These are phyloP conservation scores for Xylaria multiplex DNA, from an alignment of 2,329 filamentous ascomycete genomes.

Conservation along the genomic window DNA sequence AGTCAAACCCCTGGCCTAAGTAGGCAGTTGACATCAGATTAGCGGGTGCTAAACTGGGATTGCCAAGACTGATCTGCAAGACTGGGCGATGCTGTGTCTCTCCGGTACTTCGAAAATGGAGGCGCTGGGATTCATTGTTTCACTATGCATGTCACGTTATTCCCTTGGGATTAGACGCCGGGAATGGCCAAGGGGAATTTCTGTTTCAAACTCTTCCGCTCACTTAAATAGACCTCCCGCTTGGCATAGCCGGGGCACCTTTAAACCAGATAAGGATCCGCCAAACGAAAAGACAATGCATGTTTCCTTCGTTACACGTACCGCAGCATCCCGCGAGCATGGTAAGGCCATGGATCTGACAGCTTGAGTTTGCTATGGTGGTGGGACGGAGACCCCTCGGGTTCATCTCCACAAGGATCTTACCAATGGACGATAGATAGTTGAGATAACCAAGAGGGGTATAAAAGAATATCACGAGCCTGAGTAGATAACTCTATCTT, in stretches of 20 bases:
- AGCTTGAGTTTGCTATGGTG: no score
- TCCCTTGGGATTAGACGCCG: constrained; percentile 2
- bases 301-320: no score
- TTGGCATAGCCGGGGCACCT: not conserved
- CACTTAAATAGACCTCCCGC: not conserved
- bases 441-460: no score
- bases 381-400: no score
- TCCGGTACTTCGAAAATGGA: constrained; percentile 1
- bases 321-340: no score
- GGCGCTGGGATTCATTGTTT: not conserved
- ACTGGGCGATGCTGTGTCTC: constrained; percentile 12
- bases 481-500: no score
- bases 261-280: not conserved
- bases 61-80: constrained; percentile 30
- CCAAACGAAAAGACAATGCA: not conserved
- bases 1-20: constrained; percentile 21
- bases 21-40: constrained; percentile 29
- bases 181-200: not conserved
- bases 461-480: no score
- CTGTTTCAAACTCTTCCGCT: not conserved
- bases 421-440: no score
- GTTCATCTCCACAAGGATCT: no score
- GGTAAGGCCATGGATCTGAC: no score
- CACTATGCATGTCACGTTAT: not conserved
- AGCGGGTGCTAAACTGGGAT: constrained; percentile 5